Evolutionary conservation across 2,329 filamentous ascomycete genomes (phyloP).

Genomic region (Stenocarpella maydis): DNA sequence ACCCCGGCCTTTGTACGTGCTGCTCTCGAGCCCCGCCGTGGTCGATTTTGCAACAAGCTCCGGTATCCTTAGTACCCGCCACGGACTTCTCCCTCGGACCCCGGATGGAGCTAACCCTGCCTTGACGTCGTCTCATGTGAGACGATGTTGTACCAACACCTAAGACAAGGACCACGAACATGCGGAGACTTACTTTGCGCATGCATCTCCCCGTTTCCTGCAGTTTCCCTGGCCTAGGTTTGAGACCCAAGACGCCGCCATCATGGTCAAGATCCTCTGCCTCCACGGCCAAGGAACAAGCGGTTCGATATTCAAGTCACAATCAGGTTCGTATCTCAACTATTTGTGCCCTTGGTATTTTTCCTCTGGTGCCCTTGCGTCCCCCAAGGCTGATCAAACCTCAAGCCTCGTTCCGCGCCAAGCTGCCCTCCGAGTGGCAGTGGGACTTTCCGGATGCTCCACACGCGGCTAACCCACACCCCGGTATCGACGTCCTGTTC

Average conservation of each 20-base stretch:
- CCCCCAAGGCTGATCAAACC: constrained; percentile 3
- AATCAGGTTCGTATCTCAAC: constrained; percentile 43
- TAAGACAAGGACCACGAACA: constrained; percentile 12
- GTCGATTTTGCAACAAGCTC: neutral
- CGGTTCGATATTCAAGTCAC: constrained; percentile 47
- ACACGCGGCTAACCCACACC: constrained; percentile 42
- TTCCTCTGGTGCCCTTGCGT: neutral
- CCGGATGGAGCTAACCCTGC: constrained; percentile 23
- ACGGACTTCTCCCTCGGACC: constrained; percentile 33
- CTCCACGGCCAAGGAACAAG: constrained; percentile 50
- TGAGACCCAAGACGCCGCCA: neutral
- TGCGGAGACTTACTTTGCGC: constrained; percentile 1
- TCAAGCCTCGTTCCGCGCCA: constrained; percentile 46
- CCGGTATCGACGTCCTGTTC: constrained; percentile 47
- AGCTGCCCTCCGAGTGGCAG: constrained; percentile 42
- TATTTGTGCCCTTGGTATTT: neutral
- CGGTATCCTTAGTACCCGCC: constrained; percentile 8
- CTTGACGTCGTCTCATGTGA: neutral
- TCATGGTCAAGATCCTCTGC: constrained; percentile 46
- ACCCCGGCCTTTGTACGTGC: neutral
- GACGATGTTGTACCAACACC: neutral
- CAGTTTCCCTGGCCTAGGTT: neutral
- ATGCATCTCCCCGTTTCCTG: neutral
- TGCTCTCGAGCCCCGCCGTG: constrained; percentile 14
- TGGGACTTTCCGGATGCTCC: constrained; percentile 49